Conservation (phyloP, 2,329 filamentous ascomycete genomes). For the Ophiostoma triangulosporum region DNA sequence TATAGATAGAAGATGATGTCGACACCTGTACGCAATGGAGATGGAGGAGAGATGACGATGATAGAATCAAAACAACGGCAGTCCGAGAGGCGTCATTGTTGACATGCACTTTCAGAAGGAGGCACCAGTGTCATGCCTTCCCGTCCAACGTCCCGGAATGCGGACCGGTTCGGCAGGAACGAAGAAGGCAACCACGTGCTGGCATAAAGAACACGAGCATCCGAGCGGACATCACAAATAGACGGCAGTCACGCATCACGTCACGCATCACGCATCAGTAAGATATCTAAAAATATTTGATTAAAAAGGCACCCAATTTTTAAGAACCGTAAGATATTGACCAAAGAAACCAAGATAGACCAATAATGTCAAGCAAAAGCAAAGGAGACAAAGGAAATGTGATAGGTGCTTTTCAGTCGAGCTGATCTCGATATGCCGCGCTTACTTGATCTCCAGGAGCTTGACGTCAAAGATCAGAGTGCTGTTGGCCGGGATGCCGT, state of each 20-base stretch:
- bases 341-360: constrained; percentile 3
- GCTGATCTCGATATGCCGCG: too few relatives aligned
- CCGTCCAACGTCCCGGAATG: too few relatives aligned
- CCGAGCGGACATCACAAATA: too few relatives aligned
- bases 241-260: too few relatives aligned
- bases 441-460: constrained; percentile 69
- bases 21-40: too few relatives aligned
- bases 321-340: constrained; percentile 6
- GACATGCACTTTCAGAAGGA: too few relatives aligned
- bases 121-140: too few relatives aligned
- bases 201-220: too few relatives aligned
- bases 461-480: constrained; percentile 87
- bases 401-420: background rate
- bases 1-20: too few relatives aligned
- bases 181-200: background rate
- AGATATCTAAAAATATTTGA: background rate
- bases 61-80: too few relatives aligned
- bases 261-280: background rate
- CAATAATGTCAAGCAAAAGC: background rate
- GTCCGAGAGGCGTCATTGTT: too few relatives aligned
- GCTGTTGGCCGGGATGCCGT: constrained; percentile 84
- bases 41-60: too few relatives aligned
- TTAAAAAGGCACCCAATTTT: constrained; percentile 2
- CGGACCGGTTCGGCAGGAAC: background rate
- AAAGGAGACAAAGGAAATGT: background rate